These are phyloP conservation scores for Dryas octopetala DNA, from an alignment of 306 rosid genomes.

Conservation along the genomic window DNA sequence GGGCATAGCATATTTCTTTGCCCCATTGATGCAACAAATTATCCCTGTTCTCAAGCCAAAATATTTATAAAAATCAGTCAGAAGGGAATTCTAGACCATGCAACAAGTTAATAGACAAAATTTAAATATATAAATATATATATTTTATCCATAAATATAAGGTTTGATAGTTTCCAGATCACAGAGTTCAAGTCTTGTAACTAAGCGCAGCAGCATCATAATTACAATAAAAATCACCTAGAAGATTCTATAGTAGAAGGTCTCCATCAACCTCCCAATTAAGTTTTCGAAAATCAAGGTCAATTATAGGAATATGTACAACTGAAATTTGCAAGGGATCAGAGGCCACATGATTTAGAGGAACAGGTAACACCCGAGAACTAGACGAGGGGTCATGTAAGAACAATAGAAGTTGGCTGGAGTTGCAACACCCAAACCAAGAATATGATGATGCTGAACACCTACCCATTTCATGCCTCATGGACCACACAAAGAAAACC, in stretches of 20 bases:
- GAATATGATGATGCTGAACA: constrained; percentile 59
- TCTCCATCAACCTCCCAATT: not conserved
- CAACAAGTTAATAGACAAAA: not conserved
- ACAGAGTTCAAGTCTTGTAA: not conserved
- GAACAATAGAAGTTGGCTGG: constrained; percentile 60
- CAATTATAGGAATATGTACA: not conserved
- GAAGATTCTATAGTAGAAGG: not conserved
- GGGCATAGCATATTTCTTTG: constrained; percentile 43
- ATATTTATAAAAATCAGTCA: constrained; percentile 25
- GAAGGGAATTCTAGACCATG: constrained; percentile 6
- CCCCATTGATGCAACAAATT: constrained; percentile 46
- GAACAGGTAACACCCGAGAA: constrained; percentile 56
- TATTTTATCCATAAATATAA: not conserved
- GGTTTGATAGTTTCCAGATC: not conserved
- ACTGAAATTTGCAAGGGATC: constrained; percentile 37
- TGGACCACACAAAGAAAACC: not conserved
- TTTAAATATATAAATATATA: not conserved
- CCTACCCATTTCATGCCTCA: constrained; percentile 4
- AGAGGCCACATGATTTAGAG: constrained; percentile 51
- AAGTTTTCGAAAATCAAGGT: not conserved
- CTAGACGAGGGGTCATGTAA: constrained; percentile 64
- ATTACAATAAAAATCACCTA: not conserved
- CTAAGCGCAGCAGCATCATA: not conserved
- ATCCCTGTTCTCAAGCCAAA: constrained; percentile 39
- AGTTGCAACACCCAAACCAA: constrained; percentile 54